Base-by-base conservation (phyloP, 371 early-diverging fungal genomes). In the Syncephalastrum sp. region DNA sequence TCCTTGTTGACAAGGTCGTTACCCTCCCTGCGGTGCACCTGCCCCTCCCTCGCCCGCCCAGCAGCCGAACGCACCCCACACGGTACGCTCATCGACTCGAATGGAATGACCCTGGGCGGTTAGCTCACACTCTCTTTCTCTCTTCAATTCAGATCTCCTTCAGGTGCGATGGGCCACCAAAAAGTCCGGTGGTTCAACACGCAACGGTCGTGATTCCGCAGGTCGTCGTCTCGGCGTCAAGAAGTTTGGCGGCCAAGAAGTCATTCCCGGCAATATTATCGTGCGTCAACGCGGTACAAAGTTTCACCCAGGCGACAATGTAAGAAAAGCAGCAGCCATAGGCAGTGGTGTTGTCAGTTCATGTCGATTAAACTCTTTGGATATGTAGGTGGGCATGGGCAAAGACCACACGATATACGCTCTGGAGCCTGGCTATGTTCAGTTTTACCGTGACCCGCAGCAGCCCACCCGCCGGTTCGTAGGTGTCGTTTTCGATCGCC, bases 151-250 rank as follows among this genome's bases (percentile, higher is more conserved):
- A n/a, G 46, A 50, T 33, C 38, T 33, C 38, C 38, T 33, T 33
- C 93, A 94, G 74, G 80, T 93, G 56, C 91, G 97, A 67, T 88
- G 82, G 77, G 98, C 98, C 42, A 85, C 94, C 27, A 96, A 98
- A 69, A 93, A 91, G 69, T 76, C 94, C 15, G 94, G 95, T 54
- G 97, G 97, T 64, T 91, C 93, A 15, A 87, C 94, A 47, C 87
- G 86, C 65, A 98, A 97, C 82, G 92, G 92, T 41, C 86, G 97
- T 62, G 93, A 95, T 66, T 94, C 97, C 14, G 88, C 93, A 47
- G 96, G 97, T 79, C 91, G 94, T 72, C 86, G 92, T 65, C 84
- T 96, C 41, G 97, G 98, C 16, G 86, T 96, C 59, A 98, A 98
- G 78, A 87, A 89, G 63, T 88, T 88, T 67, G 87, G 90, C 71